A percentile compares a stretch with the other conserved stretches of the same genome.
Conservation (phyloP, 2,329 filamentous ascomycete species). For the Alternaria longipes region DNA sequence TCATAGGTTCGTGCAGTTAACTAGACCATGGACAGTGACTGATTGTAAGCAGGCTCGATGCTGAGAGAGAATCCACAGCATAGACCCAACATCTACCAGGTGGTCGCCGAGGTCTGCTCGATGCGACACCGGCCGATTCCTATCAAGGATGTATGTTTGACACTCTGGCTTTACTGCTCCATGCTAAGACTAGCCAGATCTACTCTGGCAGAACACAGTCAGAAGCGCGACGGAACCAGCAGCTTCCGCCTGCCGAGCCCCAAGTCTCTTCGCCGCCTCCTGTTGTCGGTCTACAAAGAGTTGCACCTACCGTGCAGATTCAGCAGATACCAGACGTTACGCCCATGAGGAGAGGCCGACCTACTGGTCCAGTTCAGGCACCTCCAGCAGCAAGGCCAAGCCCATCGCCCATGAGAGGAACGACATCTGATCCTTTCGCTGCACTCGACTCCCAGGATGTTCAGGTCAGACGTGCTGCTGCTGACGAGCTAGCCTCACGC, state of each 20-base stretch:
- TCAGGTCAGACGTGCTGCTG: slow-evolving; percentile 59
- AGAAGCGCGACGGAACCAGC: slow-evolving; percentile 69
- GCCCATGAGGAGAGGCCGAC: slow-evolving; percentile 90
- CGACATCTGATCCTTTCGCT: slow-evolving; percentile 84
- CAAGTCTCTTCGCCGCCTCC: slow-evolving; percentile 63
- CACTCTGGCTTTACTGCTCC: neutral
- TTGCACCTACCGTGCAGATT: slow-evolving; percentile 75
- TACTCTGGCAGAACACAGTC: slow-evolving; percentile 67
- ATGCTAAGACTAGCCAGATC: slow-evolving; percentile 53
- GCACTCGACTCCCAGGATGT: slow-evolving; percentile 77
- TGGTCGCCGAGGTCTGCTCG: slow-evolving; percentile 82
- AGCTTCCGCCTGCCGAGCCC: slow-evolving; percentile 65
- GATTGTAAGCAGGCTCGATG: slow-evolving; percentile 76
- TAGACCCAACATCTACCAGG: slow-evolving; percentile 93
- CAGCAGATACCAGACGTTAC: slow-evolving; percentile 85
- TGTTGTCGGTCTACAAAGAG: slow-evolving; percentile 81
- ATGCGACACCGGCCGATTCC: slow-evolving; percentile 90
- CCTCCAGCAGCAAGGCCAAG: slow-evolving; percentile 61
- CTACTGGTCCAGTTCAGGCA: slow-evolving; percentile 63
- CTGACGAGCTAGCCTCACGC: slow-evolving; percentile 82
- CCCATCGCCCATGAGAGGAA: slow-evolving; percentile 74
- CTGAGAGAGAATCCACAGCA: slow-evolving; percentile 80
- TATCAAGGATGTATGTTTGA: slow-evolving; percentile 77
- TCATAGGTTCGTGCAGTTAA: slow-evolving; percentile 76
- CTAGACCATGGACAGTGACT: slow-evolving; percentile 16